A percentile compares a stretch with the other conserved stretches of the same genome.
Conservation (phyloP, 345 rosid species). For the Eucalyptus guilfoylei region DNA sequence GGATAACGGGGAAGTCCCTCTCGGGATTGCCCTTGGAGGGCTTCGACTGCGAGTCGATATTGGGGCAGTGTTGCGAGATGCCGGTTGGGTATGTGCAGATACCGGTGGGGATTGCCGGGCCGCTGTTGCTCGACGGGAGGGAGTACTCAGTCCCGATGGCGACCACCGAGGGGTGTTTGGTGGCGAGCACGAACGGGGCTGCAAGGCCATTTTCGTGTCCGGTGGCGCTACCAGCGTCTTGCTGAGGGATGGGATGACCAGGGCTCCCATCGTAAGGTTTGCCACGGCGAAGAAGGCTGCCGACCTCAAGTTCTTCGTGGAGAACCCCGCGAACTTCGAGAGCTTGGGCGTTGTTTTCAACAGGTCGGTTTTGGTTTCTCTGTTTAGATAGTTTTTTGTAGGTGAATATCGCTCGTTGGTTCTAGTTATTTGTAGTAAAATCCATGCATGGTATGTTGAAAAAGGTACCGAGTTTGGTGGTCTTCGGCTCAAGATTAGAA, state of each 20-base stretch:
- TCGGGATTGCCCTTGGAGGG: constrained; percentile 56
- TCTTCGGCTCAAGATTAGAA: not conserved
- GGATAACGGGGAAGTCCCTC: constrained; percentile 38
- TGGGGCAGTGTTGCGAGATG: constrained; percentile 82
- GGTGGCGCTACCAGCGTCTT: constrained; percentile 48
- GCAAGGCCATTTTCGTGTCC: constrained; percentile 53
- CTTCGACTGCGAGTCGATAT: constrained; percentile 45
- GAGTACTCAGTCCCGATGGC: constrained; percentile 69
- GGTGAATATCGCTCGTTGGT: not conserved
- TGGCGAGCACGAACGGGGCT: constrained; percentile 71
- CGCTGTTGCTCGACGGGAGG: constrained; percentile 43
- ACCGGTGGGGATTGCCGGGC: constrained; percentile 78
- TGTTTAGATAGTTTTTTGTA: not conserved
- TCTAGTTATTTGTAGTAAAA: not conserved
- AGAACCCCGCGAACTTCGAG: constrained; percentile 39
- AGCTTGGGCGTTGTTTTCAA: constrained; percentile 30
- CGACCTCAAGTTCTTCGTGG: constrained; percentile 49
- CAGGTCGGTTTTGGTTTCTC: constrained; percentile 7
- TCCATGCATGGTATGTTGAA: not conserved
- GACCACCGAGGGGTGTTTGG: constrained; percentile 70
- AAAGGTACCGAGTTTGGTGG: not conserved
- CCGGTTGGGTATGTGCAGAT: constrained; percentile 71
- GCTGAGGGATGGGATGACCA: constrained; percentile 54
- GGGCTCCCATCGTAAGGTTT: constrained; percentile 68
- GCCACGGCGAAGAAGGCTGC: constrained; percentile 35